These are phyloP conservation scores for Atkinsonella texensis DNA, from an alignment of 2,329 filamentous ascomycete genomes.

Conservation along the genomic window DNA sequence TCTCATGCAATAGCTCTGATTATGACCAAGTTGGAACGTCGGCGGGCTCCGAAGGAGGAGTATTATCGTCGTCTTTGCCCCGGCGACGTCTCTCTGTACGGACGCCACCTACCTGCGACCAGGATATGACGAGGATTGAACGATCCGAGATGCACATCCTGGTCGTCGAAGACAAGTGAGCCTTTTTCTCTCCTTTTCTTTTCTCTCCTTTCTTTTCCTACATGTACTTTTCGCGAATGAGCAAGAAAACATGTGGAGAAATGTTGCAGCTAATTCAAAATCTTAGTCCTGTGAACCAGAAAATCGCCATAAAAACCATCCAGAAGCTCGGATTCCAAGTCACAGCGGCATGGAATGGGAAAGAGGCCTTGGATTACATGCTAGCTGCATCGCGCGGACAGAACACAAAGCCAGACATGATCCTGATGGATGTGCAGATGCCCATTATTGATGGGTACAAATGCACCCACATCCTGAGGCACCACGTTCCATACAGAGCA, in stretches of 20 bases:
- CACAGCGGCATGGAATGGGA: constrained; percentile 63
- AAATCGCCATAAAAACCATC: constrained; percentile 66
- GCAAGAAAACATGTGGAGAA: not conserved
- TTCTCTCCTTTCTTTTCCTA: not conserved
- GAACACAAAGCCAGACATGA: constrained; percentile 54
- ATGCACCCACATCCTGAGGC: constrained; percentile 61
- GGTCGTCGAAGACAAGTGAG: constrained; percentile 71
- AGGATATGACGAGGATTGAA: constrained; percentile 42
- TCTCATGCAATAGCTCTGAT: constrained; percentile 58
- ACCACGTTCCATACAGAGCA: constrained; percentile 51
- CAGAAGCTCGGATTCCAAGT: constrained; percentile 61
- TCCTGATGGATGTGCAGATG: constrained; percentile 71
- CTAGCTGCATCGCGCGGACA: constrained; percentile 37
- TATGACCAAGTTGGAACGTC: constrained; percentile 36
- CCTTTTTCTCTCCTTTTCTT: constrained; percentile 7
- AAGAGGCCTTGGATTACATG: constrained; percentile 67
- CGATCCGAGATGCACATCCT: constrained; percentile 56
- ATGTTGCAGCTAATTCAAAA: not conserved
- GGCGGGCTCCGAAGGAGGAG: constrained; percentile 16
- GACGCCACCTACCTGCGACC: constrained; percentile 25
- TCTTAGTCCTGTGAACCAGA: constrained; percentile 53
- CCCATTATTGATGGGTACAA: constrained; percentile 67
- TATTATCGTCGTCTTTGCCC: constrained; percentile 12
- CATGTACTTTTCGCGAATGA: not conserved
- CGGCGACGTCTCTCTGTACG: constrained; percentile 23